phyloP scores from a whole-genome alignment of 2,329 filamentous ascomycete genomes.

The Diaporthe destruens region DNA sequence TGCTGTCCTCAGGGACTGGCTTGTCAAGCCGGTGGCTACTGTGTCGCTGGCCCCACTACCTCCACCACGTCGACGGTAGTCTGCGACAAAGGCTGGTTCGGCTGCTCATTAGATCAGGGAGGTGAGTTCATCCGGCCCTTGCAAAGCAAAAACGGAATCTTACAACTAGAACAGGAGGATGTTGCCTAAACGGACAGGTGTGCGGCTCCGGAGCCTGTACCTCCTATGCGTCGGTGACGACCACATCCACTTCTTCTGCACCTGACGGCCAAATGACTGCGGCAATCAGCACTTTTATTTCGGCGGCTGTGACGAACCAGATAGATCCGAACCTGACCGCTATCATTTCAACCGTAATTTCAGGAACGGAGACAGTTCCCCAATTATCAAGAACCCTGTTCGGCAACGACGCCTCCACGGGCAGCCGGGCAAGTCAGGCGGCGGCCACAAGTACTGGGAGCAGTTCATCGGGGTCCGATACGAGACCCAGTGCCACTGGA shows the following conservation, averaged over 20 bases:
- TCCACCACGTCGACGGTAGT: neutral
- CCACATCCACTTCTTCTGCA: neutral
- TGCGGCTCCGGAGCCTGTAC: conserved; percentile 15
- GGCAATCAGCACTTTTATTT: neutral
- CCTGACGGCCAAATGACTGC: neutral
- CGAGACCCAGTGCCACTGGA: neutral
- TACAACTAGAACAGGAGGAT: neutral
- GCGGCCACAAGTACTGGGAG: neutral
- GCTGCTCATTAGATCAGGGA: conserved; percentile 2
- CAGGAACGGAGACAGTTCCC: neutral
- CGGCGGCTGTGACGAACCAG: neutral
- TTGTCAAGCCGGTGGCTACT: neutral
- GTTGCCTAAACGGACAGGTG: neutral
- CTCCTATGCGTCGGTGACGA: neutral
- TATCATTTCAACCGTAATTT: neutral
- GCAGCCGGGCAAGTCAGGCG: neutral
- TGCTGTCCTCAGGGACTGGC: conserved; percentile 4
- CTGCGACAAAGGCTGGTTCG: conserved; percentile 1
- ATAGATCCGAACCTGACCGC: neutral
- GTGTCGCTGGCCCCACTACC: neutral
- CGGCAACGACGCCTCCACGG: neutral
- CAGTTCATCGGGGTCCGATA: neutral
- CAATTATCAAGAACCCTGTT: neutral
- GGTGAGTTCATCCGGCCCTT: neutral
- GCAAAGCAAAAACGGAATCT: neutral